A percentile compares a stretch with the other conserved stretches of the same genome.
phyloP scores from a whole-genome alignment of 2,329 filamentous ascomycete genomes.

The Aspergillus luchuensis region DNA sequence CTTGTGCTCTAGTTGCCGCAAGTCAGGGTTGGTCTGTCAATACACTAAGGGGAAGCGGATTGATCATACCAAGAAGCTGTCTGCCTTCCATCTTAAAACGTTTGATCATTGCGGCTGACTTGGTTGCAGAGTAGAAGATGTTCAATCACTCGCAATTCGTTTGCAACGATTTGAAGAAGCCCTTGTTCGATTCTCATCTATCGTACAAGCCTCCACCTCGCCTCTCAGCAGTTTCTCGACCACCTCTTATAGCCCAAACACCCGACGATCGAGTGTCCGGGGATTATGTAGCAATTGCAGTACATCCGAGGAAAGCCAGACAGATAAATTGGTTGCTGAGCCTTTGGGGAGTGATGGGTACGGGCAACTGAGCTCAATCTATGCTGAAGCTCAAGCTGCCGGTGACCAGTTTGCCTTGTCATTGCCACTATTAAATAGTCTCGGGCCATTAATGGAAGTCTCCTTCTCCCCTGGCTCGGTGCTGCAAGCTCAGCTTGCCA shows the following conservation, averaged over 20 bases:
- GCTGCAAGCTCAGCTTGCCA: neutral
- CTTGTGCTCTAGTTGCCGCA: neutral
- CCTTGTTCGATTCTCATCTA: neutral
- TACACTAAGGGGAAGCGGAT: neutral
- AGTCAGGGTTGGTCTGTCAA: neutral
- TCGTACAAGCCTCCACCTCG: neutral
- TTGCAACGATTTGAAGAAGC: neutral
- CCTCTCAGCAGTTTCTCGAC: neutral
- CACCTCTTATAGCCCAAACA: neutral
- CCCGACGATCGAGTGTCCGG: neutral
- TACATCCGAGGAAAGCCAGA: neutral
- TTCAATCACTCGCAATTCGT: neutral
- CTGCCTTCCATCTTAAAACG: neutral
- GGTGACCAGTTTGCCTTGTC: neutral
- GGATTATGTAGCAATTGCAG: neutral
- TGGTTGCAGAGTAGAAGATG: neutral
- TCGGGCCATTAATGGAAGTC: neutral
- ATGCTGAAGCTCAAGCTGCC: neutral
- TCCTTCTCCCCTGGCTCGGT: neutral
- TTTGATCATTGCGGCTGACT: neutral
- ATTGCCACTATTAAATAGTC: neutral
- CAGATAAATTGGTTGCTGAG: neutral
- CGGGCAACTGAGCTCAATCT: neutral
- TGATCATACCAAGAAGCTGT: neutral
- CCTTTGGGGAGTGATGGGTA: neutral